Evolutionary conservation across 768 basidiomycete genomes (phyloP), one percentile per base, ranked within the genome.

Genomic region (Punctularia strigosozonata): DNA sequence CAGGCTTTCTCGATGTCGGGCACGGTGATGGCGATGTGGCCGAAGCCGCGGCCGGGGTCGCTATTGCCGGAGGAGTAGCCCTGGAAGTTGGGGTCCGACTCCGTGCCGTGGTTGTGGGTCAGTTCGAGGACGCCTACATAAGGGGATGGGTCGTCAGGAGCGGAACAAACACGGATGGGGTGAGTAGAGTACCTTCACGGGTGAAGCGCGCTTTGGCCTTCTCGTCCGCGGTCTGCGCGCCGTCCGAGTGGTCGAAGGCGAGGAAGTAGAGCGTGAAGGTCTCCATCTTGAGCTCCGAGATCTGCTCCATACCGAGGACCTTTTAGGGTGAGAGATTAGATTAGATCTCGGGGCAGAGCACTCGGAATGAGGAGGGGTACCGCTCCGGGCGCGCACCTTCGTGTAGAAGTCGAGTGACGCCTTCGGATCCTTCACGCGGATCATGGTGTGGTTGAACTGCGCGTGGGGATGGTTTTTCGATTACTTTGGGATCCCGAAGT

Each of bases 81-180:
- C 49, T 76, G 56, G 66, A 91, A 91, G 45, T 59, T 60, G 37
- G 76, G 49, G 54, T 92, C 82, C 40, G 60, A 64, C 62, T 98
- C 94, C 41, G 88, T 87, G 40, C 91, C 88, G 56, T 90, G 86
- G 65, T 91, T 89, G 63, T 84, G 78, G 2, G 83, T 89, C 36
- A 90, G 69, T 56, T 92, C 87, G 43, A 90, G 73, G 47, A 91
- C 60, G 38, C 79, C 82, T 84, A 47, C n/a, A 19, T 19, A 10
- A 32, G 35, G 18, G 8, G 19, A 14, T 35, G 17, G 14, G 14
- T 20, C 4, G 4, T 4, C 17, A 23, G 22, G 36, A 17, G 17
- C 36, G 4, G 7, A 8, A 18, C 17, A 37, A 19, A 37, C 14
- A 38, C 20, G 13, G 23, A 42, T 28, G 31, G 39, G 41, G 18